Conservation (phyloP, 2,329 filamentous ascomycete genomes). For the Ophiostoma quercus region DNA sequence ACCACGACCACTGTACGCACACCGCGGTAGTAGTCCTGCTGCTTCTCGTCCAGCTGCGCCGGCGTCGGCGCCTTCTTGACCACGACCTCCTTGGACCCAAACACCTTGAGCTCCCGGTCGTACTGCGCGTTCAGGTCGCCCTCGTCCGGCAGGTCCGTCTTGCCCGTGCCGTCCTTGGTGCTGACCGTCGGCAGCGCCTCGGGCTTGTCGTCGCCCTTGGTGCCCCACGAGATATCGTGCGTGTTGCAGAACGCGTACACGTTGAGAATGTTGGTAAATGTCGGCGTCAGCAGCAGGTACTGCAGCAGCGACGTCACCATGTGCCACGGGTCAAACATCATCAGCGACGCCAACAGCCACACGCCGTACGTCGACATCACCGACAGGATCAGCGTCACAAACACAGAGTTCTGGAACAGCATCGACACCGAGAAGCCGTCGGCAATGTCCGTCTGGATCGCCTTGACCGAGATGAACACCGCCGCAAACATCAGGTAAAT, state of each 20-base stretch:
- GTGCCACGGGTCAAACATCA: constrained; percentile 99
- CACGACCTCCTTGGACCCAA: constrained; percentile 67
- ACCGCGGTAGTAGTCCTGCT: constrained; percentile 97
- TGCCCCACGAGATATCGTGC: constrained; percentile 96
- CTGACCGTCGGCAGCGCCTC: constrained; percentile 84
- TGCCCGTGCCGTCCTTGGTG: constrained; percentile 81
- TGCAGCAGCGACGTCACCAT: constrained; percentile 95
- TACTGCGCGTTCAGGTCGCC: constrained; percentile 94
- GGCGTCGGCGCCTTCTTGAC: constrained; percentile 58
- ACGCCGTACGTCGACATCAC: constrained; percentile 88
- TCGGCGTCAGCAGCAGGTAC: constrained; percentile 91
- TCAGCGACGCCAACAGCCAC: constrained; percentile 82
- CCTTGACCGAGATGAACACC: constrained; percentile 84
- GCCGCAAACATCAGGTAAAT: constrained; percentile 91
- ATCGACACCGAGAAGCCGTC: constrained; percentile 63
- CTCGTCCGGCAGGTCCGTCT: constrained; percentile 93
- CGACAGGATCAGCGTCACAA: constrained; percentile 90
- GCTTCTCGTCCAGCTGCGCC: constrained; percentile 63
- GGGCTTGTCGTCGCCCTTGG: constrained; percentile 94
- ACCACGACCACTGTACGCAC: constrained; percentile 89
- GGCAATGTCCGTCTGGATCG: constrained; percentile 69
- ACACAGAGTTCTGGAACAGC: constrained; percentile 80
- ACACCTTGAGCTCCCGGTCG: constrained; percentile 72
- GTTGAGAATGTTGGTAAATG: constrained; percentile 97
- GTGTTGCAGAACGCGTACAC: constrained; percentile 83